Base-by-base conservation (phyloP, 257 asterid species). In the Jaltomata sinuosa region DNA sequence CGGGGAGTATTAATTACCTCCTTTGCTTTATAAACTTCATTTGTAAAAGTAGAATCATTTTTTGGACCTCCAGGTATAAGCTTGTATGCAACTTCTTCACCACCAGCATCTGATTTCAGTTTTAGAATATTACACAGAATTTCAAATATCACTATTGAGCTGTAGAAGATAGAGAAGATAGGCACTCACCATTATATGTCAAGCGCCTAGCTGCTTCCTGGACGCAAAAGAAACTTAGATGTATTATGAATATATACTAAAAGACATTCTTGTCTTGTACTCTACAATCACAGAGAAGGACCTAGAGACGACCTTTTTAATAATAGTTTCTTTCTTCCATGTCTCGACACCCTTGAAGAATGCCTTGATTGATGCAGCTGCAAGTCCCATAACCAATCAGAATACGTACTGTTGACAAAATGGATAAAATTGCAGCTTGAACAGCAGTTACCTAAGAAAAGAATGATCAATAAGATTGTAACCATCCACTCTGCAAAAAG, bases 401-500 rank as follows among this genome's bases (percentile, higher is more conserved):
- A 67, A 84, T 53, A 85, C 50, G 78, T 54, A 38, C 81, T 32
- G 65, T 55, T 11, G 50, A 65, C 81, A 77, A 77, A 49, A 49
- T 7, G 80, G 59, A 69, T 9, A 84, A 34, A 21, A 76, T 19
- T 15, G 61, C n/a, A 55, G 40, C n/a, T 42, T 52, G 57, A 32
- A 80, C 22, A 22, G 77, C 12, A n/a, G 78, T 84, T 89, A 91
- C 93, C 91, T 85, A 91, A 84, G 87, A 92, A 92, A 36, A 92
- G 93, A 86, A 87, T 64, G 82, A 92, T 89, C 29, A 92, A 89
- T 89, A 91, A 86, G 32, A 88, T 87, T 0, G 92, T 92, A 79
- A 92, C 90, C 93, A 92, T 92, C 95, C 95, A 92, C 55, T 92
- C 95, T 5, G 93, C 91, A 69, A 92, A 87, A 22, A 92, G 85